A percentile compares a stretch with the other conserved stretches of the same genome.
Evolutionary conservation across 805 yeast species (phyloP).

Genomic region (Candida railenensis): DNA sequence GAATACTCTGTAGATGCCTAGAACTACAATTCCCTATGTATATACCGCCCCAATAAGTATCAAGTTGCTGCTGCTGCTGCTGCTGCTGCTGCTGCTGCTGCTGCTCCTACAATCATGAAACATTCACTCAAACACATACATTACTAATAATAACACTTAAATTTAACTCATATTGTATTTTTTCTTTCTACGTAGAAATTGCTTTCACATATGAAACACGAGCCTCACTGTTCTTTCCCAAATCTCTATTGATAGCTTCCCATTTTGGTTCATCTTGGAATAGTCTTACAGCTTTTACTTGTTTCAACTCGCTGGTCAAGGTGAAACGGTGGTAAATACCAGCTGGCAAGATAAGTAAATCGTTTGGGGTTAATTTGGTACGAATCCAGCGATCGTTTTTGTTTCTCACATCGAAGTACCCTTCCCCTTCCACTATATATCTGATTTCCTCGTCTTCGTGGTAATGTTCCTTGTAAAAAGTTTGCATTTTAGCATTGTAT

Average conservation of each 20-base stretch:
- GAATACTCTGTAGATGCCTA: not conserved
- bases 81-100: not conserved
- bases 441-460: constrained; percentile 98
- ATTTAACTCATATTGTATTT: not conserved
- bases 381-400: constrained; percentile 71
- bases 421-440: constrained; percentile 84
- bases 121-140: not conserved
- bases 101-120: not conserved
- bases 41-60: not conserved
- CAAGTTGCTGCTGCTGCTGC: not conserved
- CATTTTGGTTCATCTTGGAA: constrained; percentile 96
- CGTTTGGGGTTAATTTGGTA: constrained; percentile 59
- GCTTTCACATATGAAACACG: constrained; percentile 32
- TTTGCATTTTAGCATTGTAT: constrained; percentile 61
- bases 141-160: not conserved
- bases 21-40: not conserved
- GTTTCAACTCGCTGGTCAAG: constrained; percentile 52
- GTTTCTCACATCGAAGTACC: constrained; percentile 86
- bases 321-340: constrained; percentile 96
- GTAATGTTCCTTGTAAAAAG: constrained; percentile 79
- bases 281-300: constrained; percentile 75
- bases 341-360: constrained; percentile 76
- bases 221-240: constrained; percentile 30
- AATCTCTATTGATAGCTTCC: constrained; percentile 78
- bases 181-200: constrained; percentile 20